These are phyloP conservation scores for Sporobolus alterniflorus DNA, from an alignment of 202 grass and related monocot species.

Conservation along the genomic window DNA sequence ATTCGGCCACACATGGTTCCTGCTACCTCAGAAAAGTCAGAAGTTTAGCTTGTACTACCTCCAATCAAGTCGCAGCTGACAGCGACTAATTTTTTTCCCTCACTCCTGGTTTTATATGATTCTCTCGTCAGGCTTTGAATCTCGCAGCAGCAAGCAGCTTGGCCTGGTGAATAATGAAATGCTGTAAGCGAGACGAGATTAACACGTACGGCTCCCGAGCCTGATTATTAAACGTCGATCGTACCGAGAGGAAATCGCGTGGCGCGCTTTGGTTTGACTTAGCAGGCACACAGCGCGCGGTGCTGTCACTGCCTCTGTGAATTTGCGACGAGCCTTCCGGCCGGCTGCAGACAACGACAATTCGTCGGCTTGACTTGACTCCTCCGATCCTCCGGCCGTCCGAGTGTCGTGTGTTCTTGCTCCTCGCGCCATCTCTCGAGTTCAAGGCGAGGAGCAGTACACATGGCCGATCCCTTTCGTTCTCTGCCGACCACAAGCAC, in stretches of 20 bases:
- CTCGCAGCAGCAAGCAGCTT: background rate
- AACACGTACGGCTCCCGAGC: background rate
- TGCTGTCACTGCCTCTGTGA: background rate
- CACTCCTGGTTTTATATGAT: background rate
- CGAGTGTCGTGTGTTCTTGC: background rate
- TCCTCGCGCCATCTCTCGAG: background rate
- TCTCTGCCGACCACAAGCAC: background rate
- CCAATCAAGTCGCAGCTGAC: background rate
- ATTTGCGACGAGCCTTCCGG: background rate
- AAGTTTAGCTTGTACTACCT: background rate
- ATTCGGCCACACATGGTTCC: background rate
- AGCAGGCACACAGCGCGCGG: too few relatives aligned
- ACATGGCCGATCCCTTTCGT: background rate
- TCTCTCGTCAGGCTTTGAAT: background rate
- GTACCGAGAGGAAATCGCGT: background rate
- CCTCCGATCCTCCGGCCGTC: background rate
- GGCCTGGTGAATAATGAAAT: background rate
- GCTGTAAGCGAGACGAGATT: background rate
- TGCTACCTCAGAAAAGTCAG: background rate
- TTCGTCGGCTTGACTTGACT: background rate
- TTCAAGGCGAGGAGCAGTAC: background rate
- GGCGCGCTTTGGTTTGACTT: background rate
- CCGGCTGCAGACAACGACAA: background rate
- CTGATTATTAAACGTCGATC: background rate
- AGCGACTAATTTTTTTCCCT: background rate